Conservation (phyloP, 2,329 filamentous ascomycete genomes). For the Botrytis deweyae region DNA sequence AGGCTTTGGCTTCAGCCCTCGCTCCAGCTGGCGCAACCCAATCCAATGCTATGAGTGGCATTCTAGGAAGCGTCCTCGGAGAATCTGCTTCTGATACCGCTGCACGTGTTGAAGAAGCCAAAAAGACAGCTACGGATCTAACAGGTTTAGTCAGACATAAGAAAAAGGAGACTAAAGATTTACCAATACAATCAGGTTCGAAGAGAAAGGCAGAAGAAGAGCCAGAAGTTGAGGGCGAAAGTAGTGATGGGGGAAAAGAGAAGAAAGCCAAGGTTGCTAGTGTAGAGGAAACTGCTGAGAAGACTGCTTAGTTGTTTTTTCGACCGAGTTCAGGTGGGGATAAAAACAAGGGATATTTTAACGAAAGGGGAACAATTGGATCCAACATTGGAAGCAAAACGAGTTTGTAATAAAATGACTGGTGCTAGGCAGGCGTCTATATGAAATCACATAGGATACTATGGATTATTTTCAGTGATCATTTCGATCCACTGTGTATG, state of each 20-base stretch:
- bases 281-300: constrained; percentile 24
- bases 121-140: constrained; percentile 59
- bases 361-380: background rate
- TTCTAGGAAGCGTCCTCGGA: constrained; percentile 63
- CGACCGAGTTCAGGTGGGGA: no score
- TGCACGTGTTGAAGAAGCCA: constrained; percentile 68
- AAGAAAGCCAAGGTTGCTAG: constrained; percentile 38
- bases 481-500: background rate
- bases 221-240: constrained; percentile 25
- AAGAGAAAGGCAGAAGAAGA: constrained; percentile 56
- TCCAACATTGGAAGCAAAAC: background rate
- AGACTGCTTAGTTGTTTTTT: background rate
- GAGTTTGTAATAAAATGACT: background rate
- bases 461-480: background rate
- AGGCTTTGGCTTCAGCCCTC: constrained; percentile 51
- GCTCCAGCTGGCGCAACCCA: constrained; percentile 20
- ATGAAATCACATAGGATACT: background rate
- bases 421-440: background rate
- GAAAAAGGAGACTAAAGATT: constrained; percentile 45
- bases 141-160: constrained; percentile 70
- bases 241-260: constrained; percentile 27
- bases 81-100: constrained; percentile 60
- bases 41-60: constrained; percentile 51
- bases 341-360: background rate
- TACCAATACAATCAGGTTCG: constrained; percentile 44